These are phyloP conservation scores for Penicillium sp. DNA, from an alignment of 2,329 filamentous ascomycete species.

Conservation along the genomic window DNA sequence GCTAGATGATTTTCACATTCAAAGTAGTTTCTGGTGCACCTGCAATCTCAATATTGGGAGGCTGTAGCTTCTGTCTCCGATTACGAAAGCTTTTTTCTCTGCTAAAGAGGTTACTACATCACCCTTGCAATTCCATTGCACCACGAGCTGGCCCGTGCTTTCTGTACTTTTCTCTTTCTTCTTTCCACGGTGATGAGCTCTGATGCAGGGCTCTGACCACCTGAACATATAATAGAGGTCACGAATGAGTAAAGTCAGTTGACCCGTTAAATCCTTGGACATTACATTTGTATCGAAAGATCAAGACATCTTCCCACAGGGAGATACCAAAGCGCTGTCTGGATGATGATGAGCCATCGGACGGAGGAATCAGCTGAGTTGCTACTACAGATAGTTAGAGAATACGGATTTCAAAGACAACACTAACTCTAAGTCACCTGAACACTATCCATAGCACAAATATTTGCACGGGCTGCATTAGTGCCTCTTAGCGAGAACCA, in stretches of 20 bases:
- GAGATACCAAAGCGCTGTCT: neutral
- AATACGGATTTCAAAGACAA: too few relatives aligned
- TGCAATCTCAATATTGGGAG: too few relatives aligned
- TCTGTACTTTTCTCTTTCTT: constrained; percentile 30
- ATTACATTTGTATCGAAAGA: neutral
- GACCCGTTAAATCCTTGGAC: constrained; percentile 31
- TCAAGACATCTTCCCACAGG: neutral
- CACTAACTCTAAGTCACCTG: too few relatives aligned
- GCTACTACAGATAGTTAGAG: too few relatives aligned
- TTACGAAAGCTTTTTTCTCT: neutral
- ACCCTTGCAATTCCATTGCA: neutral
- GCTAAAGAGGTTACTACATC: neutral
- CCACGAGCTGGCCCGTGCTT: too few relatives aligned
- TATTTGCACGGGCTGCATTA: neutral
- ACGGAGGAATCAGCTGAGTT: too few relatives aligned
- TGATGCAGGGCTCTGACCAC: constrained; percentile 49
- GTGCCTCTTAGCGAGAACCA: neutral
- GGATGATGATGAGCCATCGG: too few relatives aligned
- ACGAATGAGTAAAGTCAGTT: constrained; percentile 49
- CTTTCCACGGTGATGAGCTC: constrained; percentile 42
- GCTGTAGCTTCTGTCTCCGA: too few relatives aligned
- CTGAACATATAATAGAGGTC: constrained; percentile 49
- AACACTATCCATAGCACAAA: neutral
- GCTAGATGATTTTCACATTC: too few relatives aligned
- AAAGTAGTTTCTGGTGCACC: too few relatives aligned